A percentile compares a stretch with the other conserved stretches of the same genome.
phyloP scores from a whole-genome alignment of 441 rosid genomes.

The Gossypium schwendimanii region DNA sequence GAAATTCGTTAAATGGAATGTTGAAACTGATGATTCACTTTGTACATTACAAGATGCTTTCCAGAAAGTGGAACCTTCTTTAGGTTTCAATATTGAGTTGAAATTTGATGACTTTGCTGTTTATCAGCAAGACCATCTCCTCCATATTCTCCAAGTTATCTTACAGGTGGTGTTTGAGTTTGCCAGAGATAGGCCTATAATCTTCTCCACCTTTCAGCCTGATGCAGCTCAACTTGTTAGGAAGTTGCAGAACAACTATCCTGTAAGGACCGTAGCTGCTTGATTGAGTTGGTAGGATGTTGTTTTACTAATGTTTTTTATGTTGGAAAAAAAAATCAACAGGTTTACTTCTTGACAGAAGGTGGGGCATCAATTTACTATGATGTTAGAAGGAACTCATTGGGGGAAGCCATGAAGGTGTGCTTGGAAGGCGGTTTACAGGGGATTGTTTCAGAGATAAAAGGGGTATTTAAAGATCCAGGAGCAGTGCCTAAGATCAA shows the following conservation, averaged over 20 bases:
- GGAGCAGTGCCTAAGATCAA: conserved; percentile 60
- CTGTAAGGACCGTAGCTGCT: conserved; percentile 37
- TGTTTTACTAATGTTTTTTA: neutral
- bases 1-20: conserved; percentile 56
- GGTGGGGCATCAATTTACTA: conserved; percentile 56
- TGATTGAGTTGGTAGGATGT: neutral
- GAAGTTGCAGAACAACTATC: conserved; percentile 59
- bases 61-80: conserved; percentile 50
- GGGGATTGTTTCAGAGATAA: conserved; percentile 86
- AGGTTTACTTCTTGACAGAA: conserved; percentile 79
- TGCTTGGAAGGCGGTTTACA: conserved; percentile 66
- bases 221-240: conserved; percentile 72
- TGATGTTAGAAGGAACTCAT: conserved; percentile 67
- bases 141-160: conserved; percentile 50
- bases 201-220: conserved; percentile 84
- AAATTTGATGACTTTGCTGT: conserved; percentile 75
- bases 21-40: conserved; percentile 55
- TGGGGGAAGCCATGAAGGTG: conserved; percentile 69
- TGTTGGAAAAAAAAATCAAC: neutral
- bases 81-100: conserved; percentile 84
- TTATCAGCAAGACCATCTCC: conserved; percentile 52
- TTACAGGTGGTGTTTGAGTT: conserved; percentile 53
- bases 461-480: conserved; percentile 65
- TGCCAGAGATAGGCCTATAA: conserved; percentile 54
- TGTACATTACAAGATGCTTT: conserved; percentile 80